Base-by-base conservation (phyloP, 352 stramenopile species). In the Globisporangium spinosum region DNA sequence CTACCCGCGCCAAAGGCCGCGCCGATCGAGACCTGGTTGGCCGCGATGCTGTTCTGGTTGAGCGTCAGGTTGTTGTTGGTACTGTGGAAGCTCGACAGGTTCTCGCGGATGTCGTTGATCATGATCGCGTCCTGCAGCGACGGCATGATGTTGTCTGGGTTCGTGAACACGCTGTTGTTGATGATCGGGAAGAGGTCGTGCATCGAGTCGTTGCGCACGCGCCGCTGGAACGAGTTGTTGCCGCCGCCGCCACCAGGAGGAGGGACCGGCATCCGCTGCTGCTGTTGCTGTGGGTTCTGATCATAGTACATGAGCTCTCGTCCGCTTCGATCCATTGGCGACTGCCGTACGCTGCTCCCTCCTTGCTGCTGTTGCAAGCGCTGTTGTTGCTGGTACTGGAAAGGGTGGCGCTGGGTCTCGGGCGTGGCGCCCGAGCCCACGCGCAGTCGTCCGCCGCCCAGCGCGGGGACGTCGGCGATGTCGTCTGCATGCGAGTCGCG, bases 111-210 rank as follows among this genome's bases (percentile, higher is more conserved):
- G 70, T 93, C 82, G 61, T 85, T 77, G 67, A 91, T 90, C 62
- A 93, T 77, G 64, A 93, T 90, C 17, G 82, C 88, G n/a, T 82
- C 85, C 63, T 93, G 79, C 13, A 83, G 65, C 49, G 85, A 89
- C 54, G 83, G 85, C 72, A 89, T 74, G 65, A 91, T 89, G 64
- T 93, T 93, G 60, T 82, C 80, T 20, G 83, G 82, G 62, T 82
- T 93, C 13, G 83, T 89, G 64, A 87, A 93, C 43, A 91, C 82
- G 35, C 73, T 80, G 38, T 71, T 65, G 62, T 87, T 79, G 32
- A 70, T 70, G 65, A 91, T 74, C 17, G 80, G 85, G 58, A 93
- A 93, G 59, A 93, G 71, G 61, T 88, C 75, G 47, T 76, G 80
- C 62, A 91, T 79, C 53, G 83, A 87, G 32, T 87, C 78, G 27